Evolutionary conservation across 2,329 filamentous ascomycete genomes (phyloP), one percentile per base, ranked within the genome.

Genomic region (Stemphylium vesicarium): DNA sequence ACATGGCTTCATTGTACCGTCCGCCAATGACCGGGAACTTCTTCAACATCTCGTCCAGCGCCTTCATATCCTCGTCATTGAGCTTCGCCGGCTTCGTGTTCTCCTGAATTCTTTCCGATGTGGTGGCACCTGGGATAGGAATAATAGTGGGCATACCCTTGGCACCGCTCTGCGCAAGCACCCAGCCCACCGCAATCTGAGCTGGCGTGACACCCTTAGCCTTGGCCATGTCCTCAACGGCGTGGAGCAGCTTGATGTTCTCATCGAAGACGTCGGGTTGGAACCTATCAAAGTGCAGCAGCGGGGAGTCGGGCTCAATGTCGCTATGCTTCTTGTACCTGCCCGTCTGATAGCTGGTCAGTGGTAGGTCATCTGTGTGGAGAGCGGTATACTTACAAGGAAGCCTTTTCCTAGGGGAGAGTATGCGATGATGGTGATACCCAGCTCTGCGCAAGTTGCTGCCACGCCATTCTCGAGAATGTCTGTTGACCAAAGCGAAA

Each of bases 341-440:
- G 52, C 70, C 74, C 5, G 71, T 72, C 69, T 84, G 20, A 48
- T 33, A 16, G 63, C 12, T 1, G 20, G 50, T 74, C 29, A 74
- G 70, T 45, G n/a, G 37, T 41, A 7, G 22, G 29, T 32, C 12
- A 2, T 10, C 12, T 10, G 4, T 5, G 2, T 16, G n/a, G 11
- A 35, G 13, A 37, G 15, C 11, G 20, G 3, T 31, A n/a, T 20
- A 20, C 68, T 74, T 72, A 66, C 77, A 69, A 78, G 64, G 75
- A 85, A 82, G 1, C 86, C 86, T 22, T 84, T 78, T 4, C 89
- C 87, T 0, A 92, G 79, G 1, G 90, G 90, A 39, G 87, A 88
- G 75, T 92, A 93, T 3, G 73, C 72, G n/a, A 91, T 75, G 42
- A 93, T 77, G 0, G 88, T 87, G 56, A 94, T 91, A 41, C 80